Base-by-base conservation (phyloP, 805 yeast species). In the Candida chilensis region DNA sequence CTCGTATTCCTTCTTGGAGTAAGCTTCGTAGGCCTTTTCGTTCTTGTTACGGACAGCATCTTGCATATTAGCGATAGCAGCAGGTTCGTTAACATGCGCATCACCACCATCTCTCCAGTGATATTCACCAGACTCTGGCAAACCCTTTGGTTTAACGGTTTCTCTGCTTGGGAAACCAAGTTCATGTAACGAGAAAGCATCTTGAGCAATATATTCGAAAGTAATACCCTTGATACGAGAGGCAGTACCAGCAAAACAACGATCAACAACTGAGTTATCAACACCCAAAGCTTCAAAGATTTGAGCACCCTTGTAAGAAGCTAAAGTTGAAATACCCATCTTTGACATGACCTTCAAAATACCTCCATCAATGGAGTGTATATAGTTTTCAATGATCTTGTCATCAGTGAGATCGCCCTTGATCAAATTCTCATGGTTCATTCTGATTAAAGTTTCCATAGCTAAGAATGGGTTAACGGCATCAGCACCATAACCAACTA, bases 41-140 rank as follows among this genome's bases (percentile, higher is more conserved):
- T 92, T 90, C 62, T 90, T 88, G 67, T 90, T 90, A 50, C 95
- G 76, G 29, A 92, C 98, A n/a, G 97, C 96, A 55, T 90, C 97
- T 61, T 92, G 98, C 50, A 90, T 73, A 37, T 84, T 78, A 11
- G 97, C 96, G 57, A 90, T 82, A 13, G 96, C 96, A 20, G 83
- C 71, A 11, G 98, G 98, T 41, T 86, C 94, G 55, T 90, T 90
- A 37, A 92, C 74, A 54, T 92, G 96, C 34, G 90, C 79, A 48
- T 86, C 95, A 41, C 97, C 98, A 50, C 97, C 97, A 51, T 90
- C 97, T 64, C 98, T 78, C 94, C 95, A 90, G 59, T 92, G 95
- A 51, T 87, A 92, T 54, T 92, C 97, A 58, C 98, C 98, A 36
- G 88, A 74, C 58, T 90, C 97, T 18, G 95, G 94, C 38, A 92